Evolutionary conservation across 2,329 filamentous ascomycete genomes (phyloP).

Genomic region (Penicillium thymicola): DNA sequence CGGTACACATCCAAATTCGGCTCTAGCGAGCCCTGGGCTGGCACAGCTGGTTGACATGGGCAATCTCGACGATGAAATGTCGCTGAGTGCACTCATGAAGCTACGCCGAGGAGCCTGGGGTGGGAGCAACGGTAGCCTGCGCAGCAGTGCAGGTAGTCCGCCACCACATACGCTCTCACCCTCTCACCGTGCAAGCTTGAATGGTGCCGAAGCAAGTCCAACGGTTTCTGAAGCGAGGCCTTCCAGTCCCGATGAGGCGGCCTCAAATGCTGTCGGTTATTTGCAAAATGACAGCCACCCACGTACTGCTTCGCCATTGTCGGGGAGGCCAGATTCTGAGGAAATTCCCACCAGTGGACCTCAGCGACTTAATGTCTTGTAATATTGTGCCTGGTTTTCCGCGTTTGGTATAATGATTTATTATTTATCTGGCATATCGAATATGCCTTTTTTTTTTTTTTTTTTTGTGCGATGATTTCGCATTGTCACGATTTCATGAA

Average conservation of each 20-base stretch:
- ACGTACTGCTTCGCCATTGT: conserved; percentile 12
- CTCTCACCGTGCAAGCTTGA: conserved; percentile 37
- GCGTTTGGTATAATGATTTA: conserved; percentile 11
- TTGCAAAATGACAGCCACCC: conserved; percentile 12
- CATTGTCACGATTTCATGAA: conserved; percentile 4
- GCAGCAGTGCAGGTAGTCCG: conserved; percentile 48
- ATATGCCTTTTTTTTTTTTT: not conserved
- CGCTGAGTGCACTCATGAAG: conserved; percentile 67
- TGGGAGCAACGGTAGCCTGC: conserved; percentile 71
- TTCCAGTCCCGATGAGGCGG: conserved; percentile 13
- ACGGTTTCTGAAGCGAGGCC: conserved; percentile 15
- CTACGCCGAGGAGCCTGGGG: conserved; percentile 75
- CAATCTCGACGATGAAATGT: conserved; percentile 66
- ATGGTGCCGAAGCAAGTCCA: conserved; percentile 33
- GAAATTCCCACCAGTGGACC: conserved; percentile 13
- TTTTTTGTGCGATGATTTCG: not conserved
- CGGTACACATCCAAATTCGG: conserved; percentile 45
- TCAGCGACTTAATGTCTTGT: conserved; percentile 14
- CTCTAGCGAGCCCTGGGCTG: conserved; percentile 67
- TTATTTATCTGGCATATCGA: conserved; percentile 3
- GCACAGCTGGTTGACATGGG: conserved; percentile 68
- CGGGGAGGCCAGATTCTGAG: conserved; percentile 5
- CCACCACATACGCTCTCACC: conserved; percentile 37
- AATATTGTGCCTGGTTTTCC: not conserved
- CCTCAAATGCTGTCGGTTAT: conserved; percentile 2